Percentiles rank a stretch among this genome's conserved stretches.
phyloP scores from a whole-genome alignment of 2,329 filamentous ascomycete genomes.

The Aspergillus sp. region DNA sequence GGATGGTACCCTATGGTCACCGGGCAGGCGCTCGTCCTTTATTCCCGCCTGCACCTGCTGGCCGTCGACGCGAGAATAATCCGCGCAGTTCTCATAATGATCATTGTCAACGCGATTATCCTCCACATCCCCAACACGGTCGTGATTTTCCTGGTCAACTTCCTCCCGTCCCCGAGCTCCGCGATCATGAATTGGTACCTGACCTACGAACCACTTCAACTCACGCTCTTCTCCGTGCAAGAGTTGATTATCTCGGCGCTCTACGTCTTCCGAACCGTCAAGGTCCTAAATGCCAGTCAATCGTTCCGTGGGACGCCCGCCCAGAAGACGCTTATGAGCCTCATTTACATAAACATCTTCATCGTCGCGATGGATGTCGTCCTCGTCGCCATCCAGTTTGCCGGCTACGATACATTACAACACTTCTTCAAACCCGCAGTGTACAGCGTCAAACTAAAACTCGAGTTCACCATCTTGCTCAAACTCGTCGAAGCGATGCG shows the following conservation, averaged over 20 bases:
- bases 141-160: slow-evolving; percentile 30
- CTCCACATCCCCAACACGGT: slow-evolving; percentile 33
- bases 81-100: slow-evolving; percentile 32
- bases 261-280: slow-evolving; percentile 43
- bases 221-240: slow-evolving; percentile 45
- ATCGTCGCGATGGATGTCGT: slow-evolving; percentile 39
- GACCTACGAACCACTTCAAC: slow-evolving; percentile 44
- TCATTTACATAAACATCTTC: slow-evolving; percentile 45
- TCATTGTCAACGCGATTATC: slow-evolving; percentile 32
- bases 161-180: background rate
- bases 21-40: slow-evolving; percentile 38
- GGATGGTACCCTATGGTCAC: slow-evolving; percentile 38
- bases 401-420: slow-evolving; percentile 31
- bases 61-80: slow-evolving; percentile 27
- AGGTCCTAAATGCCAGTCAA: slow-evolving; percentile 13
- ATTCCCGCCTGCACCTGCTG: slow-evolving; percentile 38
- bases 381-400: slow-evolving; percentile 32
- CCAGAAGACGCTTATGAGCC: slow-evolving; percentile 20
- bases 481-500: slow-evolving; percentile 31
- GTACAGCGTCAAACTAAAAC: slow-evolving; percentile 38
- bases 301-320: slow-evolving; percentile 10
- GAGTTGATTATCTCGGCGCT: slow-evolving; percentile 43
- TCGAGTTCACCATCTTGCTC: slow-evolving; percentile 47
- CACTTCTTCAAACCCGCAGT: slow-evolving; percentile 31
- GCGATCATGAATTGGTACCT: slow-evolving; percentile 20